Conservation (phyloP, 2,329 filamentous ascomycete genomes). For the Talaromyces amestolkiae region DNA sequence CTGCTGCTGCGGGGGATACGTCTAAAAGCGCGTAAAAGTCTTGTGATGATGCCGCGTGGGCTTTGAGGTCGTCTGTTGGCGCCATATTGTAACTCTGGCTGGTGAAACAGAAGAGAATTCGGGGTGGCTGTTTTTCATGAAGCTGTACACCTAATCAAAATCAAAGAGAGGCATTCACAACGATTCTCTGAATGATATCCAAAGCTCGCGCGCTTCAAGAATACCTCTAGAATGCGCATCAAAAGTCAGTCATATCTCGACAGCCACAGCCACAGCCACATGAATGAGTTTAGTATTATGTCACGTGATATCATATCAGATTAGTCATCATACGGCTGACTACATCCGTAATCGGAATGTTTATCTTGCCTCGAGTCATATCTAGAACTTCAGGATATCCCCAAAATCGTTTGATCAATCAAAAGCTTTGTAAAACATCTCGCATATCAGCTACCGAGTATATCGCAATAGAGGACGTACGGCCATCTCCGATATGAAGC, state of each 20-base stretch:
- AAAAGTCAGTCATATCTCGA: neutral
- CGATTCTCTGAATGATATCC: too few species aligned
- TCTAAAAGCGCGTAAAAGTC: slow-evolving; percentile 78
- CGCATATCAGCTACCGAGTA: neutral
- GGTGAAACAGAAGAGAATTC: neutral
- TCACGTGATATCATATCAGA: neutral
- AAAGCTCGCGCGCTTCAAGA: neutral
- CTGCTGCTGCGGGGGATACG: slow-evolving; percentile 62
- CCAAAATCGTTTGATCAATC: neutral
- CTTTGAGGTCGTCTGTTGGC: slow-evolving; percentile 48
- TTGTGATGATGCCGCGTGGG: slow-evolving; percentile 59
- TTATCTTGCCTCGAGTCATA: neutral
- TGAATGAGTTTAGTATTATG: neutral
- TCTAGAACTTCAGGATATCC: neutral
- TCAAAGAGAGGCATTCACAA: neutral
- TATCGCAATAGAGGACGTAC: neutral
- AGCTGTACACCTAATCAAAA: neutral
- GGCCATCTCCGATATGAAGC: neutral
- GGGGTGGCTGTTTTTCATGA: neutral
- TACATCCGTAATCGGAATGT: neutral
- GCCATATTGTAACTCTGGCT: slow-evolving; percentile 27
- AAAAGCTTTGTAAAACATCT: neutral
- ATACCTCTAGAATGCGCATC: too few species aligned
- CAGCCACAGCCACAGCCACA: neutral
- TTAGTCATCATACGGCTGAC: neutral